Percentiles rank a stretch among this genome's conserved stretches.
Evolutionary conservation across 495 filamentous ascomycete species (phyloP).

Genomic region (Aspergillus heteromorphus): DNA sequence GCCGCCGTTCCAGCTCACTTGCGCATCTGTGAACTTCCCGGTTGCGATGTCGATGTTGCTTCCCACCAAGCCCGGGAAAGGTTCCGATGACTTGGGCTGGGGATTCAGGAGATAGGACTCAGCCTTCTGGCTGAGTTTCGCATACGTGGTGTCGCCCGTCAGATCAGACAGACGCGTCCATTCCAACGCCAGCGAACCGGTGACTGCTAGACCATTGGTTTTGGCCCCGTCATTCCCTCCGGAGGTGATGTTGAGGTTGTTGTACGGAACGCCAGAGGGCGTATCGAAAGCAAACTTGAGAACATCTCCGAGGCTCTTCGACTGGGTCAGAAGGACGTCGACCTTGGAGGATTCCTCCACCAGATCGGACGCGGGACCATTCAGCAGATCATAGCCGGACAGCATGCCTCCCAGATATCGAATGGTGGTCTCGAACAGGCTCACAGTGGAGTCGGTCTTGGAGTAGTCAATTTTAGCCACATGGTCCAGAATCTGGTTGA

Average conservation of each 20-base stretch:
- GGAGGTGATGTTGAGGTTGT: constrained; percentile 57
- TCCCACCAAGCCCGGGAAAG: constrained; percentile 75
- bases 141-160: constrained; percentile 63
- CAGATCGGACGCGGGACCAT: constrained; percentile 57
- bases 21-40: constrained; percentile 61
- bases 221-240: constrained; percentile 41
- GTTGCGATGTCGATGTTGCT: constrained; percentile 57
- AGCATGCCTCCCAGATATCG: constrained; percentile 77
- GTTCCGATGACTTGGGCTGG: constrained; percentile 54
- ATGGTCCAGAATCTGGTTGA: constrained; percentile 63
- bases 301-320: constrained; percentile 61
- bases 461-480: constrained; percentile 66
- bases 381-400: constrained; percentile 78
- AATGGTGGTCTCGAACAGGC: constrained; percentile 87
- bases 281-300: constrained; percentile 78
- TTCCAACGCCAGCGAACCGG: constrained; percentile 72
- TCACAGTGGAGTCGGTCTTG: constrained; percentile 51
- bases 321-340: constrained; percentile 57
- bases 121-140: constrained; percentile 57
- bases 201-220: constrained; percentile 65
- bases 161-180: constrained; percentile 82
- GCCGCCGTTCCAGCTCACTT: constrained; percentile 75
- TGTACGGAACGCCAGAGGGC: constrained; percentile 68
- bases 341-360: constrained; percentile 42
- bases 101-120: constrained; percentile 70